Evolutionary conservation across 225 moss, liverwort and hornwort genomes (phyloP).

Genomic region (Pleurozium schreberi): DNA sequence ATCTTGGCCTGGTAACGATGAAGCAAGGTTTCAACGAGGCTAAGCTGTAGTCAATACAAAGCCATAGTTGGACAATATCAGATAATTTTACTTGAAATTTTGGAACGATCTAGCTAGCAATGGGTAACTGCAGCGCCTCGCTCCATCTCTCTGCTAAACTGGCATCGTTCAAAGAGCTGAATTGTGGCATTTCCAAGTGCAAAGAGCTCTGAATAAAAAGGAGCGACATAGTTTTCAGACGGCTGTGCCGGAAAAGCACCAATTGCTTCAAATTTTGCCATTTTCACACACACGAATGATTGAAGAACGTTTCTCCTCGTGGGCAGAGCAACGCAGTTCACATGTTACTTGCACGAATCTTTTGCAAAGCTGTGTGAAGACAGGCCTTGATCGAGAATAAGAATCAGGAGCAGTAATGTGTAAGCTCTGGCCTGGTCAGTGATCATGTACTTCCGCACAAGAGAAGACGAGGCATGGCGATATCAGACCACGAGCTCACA

Average conservation of each 20-base stretch:
- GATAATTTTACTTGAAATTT: neutral
- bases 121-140: neutral
- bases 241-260: neutral
- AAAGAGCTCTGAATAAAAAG: neutral
- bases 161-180: neutral
- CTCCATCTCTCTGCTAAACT: neutral
- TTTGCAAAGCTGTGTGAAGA: neutral
- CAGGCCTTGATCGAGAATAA: neutral
- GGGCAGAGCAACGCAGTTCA: neutral
- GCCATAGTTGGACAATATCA: no score
- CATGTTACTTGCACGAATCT: neutral
- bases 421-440: neutral
- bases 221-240: neutral
- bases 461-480: constrained; percentile 44
- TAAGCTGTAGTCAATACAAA: neutral
- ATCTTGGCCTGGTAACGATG: neutral
- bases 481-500: constrained; percentile 64
- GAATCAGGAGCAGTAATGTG: no score
- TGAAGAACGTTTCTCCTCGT: neutral
- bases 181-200: neutral
- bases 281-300: neutral
- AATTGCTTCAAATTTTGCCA: neutral
- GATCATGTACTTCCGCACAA: constrained; percentile 32
- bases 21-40: neutral
- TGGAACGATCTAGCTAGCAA: neutral